Evolutionary conservation across 257 asterid species (phyloP), one percentile per base, ranked within the genome.

Genomic region (Sherardia arvensis): DNA sequence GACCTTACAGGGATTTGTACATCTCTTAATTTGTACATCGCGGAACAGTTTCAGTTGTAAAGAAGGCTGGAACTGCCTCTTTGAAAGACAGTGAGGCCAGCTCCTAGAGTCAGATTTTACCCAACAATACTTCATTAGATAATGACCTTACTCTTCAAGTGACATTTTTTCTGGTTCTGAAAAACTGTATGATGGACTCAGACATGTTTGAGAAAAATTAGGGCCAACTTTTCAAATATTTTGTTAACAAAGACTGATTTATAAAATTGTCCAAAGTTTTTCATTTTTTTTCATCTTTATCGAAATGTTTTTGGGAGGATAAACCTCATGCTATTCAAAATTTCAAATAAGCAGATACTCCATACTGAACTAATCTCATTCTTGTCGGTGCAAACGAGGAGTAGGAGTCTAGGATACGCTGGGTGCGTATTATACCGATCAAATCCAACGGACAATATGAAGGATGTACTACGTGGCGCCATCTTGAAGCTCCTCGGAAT

Each of bases 1-100:
- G 51, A 78, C 71, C 69, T 68, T 68, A 36, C 65, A 26, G 66
- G 73, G 64, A 66, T 59, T 36, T 73, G 72, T 66, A 71, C 61
- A 71, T 71, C 66, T 75, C 71, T 38, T 55, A 74, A 59, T 66
- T 51, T 15, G 60, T 34, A 36, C 47, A 43, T 32, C 40, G 53
- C 27, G 20, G 36, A 40, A 40, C 49, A 62, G 40, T 40, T 62
- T 27, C 26, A 7, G 66, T 18, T 62, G 66, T 62, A 62, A 17
- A 62, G 26, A 62, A 26, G 56, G 54, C 9, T 17, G 66, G 26
- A 45, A 26, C 4, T 18, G 66, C 53, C 57, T 18, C 54, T 53
- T 32, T 43, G 38, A 62, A 43, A 62, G 55, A 61, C 65, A 5
- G 36, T n/a, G 25, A 5, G 54, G 47, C 7, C 54, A 33, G 55